Evolutionary conservation across 768 basidiomycete genomes (phyloP).

Genomic region (Lactarius akahatsu): DNA sequence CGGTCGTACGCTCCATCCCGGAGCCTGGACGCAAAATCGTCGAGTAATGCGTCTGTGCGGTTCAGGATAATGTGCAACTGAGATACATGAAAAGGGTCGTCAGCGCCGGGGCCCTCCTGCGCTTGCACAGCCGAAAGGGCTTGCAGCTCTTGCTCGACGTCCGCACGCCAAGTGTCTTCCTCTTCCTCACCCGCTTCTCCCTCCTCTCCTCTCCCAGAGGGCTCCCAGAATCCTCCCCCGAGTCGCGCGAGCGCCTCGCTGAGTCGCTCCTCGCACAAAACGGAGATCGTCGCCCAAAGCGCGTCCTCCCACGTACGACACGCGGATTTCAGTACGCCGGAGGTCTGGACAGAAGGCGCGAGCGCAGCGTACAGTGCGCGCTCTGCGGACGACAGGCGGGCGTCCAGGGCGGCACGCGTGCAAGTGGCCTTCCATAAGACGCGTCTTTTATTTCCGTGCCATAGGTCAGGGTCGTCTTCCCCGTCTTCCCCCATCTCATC

Average conservation of each 20-base stretch:
- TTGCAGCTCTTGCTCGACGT: constrained; percentile 57
- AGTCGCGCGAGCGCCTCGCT: constrained; percentile 64
- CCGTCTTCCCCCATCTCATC: constrained; percentile 48
- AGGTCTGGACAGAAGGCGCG: constrained; percentile 67
- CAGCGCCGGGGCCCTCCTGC: constrained; percentile 62
- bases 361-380: constrained; percentile 88
- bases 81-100: constrained; percentile 78
- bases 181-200: constrained; percentile 37
- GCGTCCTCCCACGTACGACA: constrained; percentile 95
- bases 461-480: constrained; percentile 46
- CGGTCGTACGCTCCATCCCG: constrained; percentile 49
- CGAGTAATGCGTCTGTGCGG: constrained; percentile 63
- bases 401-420: constrained; percentile 73
- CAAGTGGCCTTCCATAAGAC: constrained; percentile 89
- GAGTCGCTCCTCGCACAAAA: constrained; percentile 79
- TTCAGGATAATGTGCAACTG: constrained; percentile 78
- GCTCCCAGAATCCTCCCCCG: constrained; percentile 79
- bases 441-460: constrained; percentile 75
- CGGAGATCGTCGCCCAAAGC: constrained; percentile 85
- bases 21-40: constrained; percentile 62
- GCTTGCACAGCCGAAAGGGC: constrained; percentile 57
- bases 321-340: constrained; percentile 61
- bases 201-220: constrained; percentile 45
- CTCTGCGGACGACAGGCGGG: constrained; percentile 56
- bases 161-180: constrained; percentile 63